phyloP scores from a whole-genome alignment of 345 rosid species.

The Reutealis trisperma region DNA sequence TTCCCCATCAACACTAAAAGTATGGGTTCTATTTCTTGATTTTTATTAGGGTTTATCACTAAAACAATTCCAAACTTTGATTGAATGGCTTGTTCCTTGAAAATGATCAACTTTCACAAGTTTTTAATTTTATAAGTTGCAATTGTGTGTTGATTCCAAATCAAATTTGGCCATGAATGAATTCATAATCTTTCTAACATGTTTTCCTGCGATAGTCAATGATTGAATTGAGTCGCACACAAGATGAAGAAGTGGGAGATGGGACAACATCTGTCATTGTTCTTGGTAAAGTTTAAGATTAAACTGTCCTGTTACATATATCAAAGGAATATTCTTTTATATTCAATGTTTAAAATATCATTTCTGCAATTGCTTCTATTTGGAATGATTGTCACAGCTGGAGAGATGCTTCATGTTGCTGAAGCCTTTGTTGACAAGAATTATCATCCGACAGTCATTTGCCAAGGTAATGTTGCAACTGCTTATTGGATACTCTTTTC shows the following conservation, averaged over 20 bases:
- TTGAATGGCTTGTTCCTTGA: not conserved
- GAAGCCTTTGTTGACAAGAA: conserved; percentile 86
- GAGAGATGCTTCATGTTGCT: conserved; percentile 98
- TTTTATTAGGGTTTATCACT: not conserved
- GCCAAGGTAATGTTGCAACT: conserved; percentile 57
- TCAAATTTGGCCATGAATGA: not conserved
- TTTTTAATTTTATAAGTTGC: not conserved
- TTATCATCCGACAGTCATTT: conserved; percentile 93
- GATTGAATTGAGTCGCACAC: conserved; percentile 95
- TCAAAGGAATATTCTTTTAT: not conserved
- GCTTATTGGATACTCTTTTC: not conserved
- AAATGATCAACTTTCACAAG: not conserved
- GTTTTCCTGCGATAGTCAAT: conserved; percentile 58
- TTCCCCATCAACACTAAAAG: not conserved
- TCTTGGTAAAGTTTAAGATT: conserved; percentile 55
- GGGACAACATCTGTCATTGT: conserved; percentile 98
- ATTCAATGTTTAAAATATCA: too few species aligned
- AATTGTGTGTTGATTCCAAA: not conserved
- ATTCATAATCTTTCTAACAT: not conserved
- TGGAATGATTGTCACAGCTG: conserved; percentile 48
- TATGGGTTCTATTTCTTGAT: not conserved
- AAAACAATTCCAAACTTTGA: not conserved
- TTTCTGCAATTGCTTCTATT: not conserved
- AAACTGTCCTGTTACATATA: not conserved
- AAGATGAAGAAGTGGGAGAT: conserved; percentile 98